A percentile compares a stretch with the other conserved stretches of the same genome.
Evolutionary conservation across 768 basidiomycete species (phyloP).

Genomic region (Dioszegia aurantiaca): DNA sequence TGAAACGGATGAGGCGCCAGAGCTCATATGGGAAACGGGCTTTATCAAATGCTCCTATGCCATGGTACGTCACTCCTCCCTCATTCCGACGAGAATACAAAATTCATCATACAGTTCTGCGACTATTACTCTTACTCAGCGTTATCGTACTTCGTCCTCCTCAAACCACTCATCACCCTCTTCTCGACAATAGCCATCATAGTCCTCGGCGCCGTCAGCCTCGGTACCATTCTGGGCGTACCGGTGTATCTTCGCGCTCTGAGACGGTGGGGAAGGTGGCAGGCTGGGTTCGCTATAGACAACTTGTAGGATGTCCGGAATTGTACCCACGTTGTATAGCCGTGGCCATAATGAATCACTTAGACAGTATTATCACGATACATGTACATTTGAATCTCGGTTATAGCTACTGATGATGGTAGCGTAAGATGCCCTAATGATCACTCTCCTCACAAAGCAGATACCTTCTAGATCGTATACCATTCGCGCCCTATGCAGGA

Average conservation of each 20-base stretch:
- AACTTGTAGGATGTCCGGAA: no score
- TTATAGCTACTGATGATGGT: no score
- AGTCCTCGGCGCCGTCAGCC: slow-evolving; percentile 35
- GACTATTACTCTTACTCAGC: slow-evolving; percentile 50
- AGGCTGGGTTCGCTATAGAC: slow-evolving; percentile 47
- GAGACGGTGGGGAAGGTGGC: slow-evolving; percentile 48
- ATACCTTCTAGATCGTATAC: no score
- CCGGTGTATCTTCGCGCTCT: slow-evolving; percentile 39
- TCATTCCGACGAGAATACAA: background rate
- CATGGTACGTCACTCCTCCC: slow-evolving; percentile 36
- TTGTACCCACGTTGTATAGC: no score
- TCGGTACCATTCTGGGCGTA: slow-evolving; percentile 31
- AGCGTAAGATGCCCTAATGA: no score
- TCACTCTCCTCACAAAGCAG: no score
- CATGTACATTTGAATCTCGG: background rate
- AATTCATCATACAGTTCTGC: slow-evolving; percentile 22
- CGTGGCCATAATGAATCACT: no score
- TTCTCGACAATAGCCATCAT: slow-evolving; percentile 44
- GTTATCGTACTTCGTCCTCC: slow-evolving; percentile 48
- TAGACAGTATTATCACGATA: no score
- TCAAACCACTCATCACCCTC: slow-evolving; percentile 49
- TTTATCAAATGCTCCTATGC: slow-evolving; percentile 50
- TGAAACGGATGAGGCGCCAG: slow-evolving; percentile 4
- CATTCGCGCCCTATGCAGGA: background rate
- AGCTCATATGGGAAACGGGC: slow-evolving; percentile 43